Evolutionary conservation across 2,329 filamentous ascomycete species (phyloP).

Genomic region (Diaporthe sp.): DNA sequence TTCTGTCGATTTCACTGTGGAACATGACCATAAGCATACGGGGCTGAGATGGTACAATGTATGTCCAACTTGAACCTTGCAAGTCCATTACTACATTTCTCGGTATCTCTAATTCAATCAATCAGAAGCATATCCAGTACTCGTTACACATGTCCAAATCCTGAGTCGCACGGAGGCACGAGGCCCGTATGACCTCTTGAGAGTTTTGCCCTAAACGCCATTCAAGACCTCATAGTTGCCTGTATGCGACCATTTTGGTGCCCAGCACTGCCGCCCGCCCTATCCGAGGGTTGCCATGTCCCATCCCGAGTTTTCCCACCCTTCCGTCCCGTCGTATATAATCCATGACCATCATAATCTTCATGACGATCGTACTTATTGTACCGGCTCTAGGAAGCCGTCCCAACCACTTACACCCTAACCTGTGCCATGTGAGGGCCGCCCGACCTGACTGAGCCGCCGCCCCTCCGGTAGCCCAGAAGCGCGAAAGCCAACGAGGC

Average conservation of each 20-base stretch:
- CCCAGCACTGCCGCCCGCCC: background rate
- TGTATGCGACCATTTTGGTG: background rate
- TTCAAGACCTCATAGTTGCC: background rate
- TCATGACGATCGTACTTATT: slow-evolving; percentile 21
- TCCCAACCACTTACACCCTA: slow-evolving; percentile 54
- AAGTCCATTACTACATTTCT: slow-evolving; percentile 28
- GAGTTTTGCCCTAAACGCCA: slow-evolving; percentile 16
- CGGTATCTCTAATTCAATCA: slow-evolving; percentile 17
- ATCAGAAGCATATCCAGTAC: slow-evolving; percentile 30
- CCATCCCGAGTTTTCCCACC: background rate
- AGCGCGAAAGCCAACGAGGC: slow-evolving; percentile 69
- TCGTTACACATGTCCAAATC: slow-evolving; percentile 27
- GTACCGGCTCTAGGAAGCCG: background rate
- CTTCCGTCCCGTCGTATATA: slow-evolving; percentile 13
- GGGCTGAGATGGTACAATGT: no score
- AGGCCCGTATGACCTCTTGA: slow-evolving; percentile 1
- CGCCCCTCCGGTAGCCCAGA: slow-evolving; percentile 65
- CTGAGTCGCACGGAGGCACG: background rate
- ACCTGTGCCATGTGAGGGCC: slow-evolving; percentile 71
- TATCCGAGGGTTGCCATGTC: background rate
- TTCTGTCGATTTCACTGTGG: background rate
- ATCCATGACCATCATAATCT: background rate
- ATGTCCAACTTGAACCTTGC: background rate
- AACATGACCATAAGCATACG: background rate
- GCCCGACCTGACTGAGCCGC: slow-evolving; percentile 57